phyloP scores from a whole-genome alignment of 2,329 filamentous ascomycete species.

The Metarhizium humberi region DNA sequence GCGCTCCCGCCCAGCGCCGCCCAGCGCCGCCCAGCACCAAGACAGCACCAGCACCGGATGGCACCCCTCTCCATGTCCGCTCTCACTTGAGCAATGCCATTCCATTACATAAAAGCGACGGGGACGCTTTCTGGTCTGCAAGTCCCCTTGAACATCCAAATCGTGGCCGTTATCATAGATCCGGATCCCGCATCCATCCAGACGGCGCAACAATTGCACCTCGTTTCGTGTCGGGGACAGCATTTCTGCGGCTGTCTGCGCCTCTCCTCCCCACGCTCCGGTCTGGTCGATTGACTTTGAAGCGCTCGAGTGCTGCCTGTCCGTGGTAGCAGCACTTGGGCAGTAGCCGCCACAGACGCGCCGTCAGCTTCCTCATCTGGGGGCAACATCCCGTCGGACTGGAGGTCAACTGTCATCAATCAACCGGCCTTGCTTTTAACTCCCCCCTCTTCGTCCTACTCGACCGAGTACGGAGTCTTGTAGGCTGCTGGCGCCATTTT shows the following conservation, averaged over 20 bases:
- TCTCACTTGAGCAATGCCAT: conserved; percentile 21
- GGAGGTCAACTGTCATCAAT: not conserved
- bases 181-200: not conserved
- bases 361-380: conserved; percentile 9
- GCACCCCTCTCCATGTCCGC: conserved; percentile 10
- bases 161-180: conserved; percentile 6
- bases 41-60: not conserved
- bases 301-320: not conserved
- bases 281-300: not conserved
- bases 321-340: conserved; percentile 5
- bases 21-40: not conserved
- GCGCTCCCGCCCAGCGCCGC: not conserved
- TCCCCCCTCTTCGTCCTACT: conserved; percentile 14
- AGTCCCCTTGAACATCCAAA: conserved; percentile 18
- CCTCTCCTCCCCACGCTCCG: not conserved
- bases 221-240: not conserved
- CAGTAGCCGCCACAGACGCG: conserved; percentile 16
- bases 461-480: too few relatives aligned
- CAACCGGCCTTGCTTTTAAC: conserved; percentile 13
- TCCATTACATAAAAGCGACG: conserved; percentile 31
- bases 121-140: conserved; percentile 16
- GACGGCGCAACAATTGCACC: not conserved
- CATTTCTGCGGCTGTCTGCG: not conserved
- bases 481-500: not conserved
- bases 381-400: not conserved